A percentile compares a stretch with the other conserved stretches of the same genome.
These are phyloP conservation scores for Pseudonitzschia multiseries DNA, from an alignment of 108 stramenopile genomes.

Conservation along the genomic window DNA sequence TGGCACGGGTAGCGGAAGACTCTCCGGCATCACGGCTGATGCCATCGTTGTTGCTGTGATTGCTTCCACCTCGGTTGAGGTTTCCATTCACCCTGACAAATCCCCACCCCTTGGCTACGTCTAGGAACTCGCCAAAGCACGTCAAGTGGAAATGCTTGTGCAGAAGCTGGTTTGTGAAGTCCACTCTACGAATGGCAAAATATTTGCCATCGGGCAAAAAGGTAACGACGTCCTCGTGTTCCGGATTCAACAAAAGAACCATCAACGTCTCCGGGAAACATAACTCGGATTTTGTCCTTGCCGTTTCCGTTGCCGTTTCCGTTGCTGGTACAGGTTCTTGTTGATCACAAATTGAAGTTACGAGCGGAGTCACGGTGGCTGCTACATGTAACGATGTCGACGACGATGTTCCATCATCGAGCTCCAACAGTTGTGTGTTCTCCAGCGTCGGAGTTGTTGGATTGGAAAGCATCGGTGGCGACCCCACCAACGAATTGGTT, in stretches of 20 bases:
- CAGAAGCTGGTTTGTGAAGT: slow-evolving; percentile 71
- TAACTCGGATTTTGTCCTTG: neutral
- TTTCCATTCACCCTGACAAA: slow-evolving; percentile 30
- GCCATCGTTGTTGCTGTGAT: slow-evolving; percentile 2
- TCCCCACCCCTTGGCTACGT: slow-evolving; percentile 40
- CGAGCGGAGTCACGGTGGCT: neutral
- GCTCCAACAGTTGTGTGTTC: neutral
- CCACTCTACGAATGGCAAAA: slow-evolving; percentile 58
- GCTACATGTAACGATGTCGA: slow-evolving; percentile 1
- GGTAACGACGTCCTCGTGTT: slow-evolving; percentile 47
- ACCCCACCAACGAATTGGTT: neutral
- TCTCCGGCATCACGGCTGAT: neutral
- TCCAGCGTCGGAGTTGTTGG: slow-evolving; percentile 10
- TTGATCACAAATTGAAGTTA: neutral
- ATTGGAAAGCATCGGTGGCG: neutral
- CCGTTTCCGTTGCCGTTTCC: no score
- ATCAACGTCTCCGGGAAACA: slow-evolving; percentile 46
- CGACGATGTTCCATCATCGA: neutral
- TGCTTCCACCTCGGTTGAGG: slow-evolving; percentile 21
- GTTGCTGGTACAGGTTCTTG: no score
- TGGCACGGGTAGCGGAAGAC: neutral
- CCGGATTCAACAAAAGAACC: slow-evolving; percentile 43
- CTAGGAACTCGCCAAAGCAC: slow-evolving; percentile 43
- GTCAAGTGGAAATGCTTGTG: slow-evolving; percentile 52
- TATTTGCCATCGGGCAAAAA: slow-evolving; percentile 71